Percentiles rank a stretch among this genome's conserved stretches.
Conservation (phyloP, 106 monocot species). For the Hemerocallis citrina region DNA sequence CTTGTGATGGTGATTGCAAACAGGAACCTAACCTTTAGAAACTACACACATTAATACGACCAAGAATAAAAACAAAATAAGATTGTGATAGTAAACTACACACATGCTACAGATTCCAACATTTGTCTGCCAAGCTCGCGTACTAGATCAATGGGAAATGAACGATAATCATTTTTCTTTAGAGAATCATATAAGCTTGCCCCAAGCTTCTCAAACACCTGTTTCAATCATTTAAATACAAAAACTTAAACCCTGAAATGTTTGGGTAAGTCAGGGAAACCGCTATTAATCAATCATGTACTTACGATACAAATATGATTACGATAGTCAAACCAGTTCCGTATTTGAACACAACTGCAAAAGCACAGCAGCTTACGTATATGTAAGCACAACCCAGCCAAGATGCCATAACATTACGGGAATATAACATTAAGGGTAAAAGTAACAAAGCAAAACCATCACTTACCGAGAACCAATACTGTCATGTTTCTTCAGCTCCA, state of each 20-base stretch:
- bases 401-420: too few relatives aligned
- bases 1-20: not conserved
- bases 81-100: slow-evolving; percentile 4
- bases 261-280: slow-evolving; percentile 19
- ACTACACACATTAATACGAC: slow-evolving; percentile 13
- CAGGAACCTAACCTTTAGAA: not conserved
- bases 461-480: too few relatives aligned
- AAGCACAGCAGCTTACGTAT: too few relatives aligned
- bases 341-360: slow-evolving; percentile 99
- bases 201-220: slow-evolving; percentile 99
- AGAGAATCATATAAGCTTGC: slow-evolving; percentile 99
- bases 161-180: slow-evolving; percentile 77
- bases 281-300: too few relatives aligned
- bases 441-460: too few relatives aligned
- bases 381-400: too few relatives aligned
- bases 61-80: not conserved
- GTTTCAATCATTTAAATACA: slow-evolving; percentile 66
- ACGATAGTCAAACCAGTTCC: slow-evolving; percentile 99
- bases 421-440: too few relatives aligned
- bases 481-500: too few relatives aligned
- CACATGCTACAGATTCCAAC: slow-evolving; percentile 94
- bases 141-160: slow-evolving; percentile 90
- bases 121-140: slow-evolving; percentile 93
- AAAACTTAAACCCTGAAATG: slow-evolving; percentile 16
- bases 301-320: slow-evolving; percentile 99